These are phyloP conservation scores for Entomortierella parvispora DNA, from an alignment of 192 early-diverging fungal species.

Conservation along the genomic window DNA sequence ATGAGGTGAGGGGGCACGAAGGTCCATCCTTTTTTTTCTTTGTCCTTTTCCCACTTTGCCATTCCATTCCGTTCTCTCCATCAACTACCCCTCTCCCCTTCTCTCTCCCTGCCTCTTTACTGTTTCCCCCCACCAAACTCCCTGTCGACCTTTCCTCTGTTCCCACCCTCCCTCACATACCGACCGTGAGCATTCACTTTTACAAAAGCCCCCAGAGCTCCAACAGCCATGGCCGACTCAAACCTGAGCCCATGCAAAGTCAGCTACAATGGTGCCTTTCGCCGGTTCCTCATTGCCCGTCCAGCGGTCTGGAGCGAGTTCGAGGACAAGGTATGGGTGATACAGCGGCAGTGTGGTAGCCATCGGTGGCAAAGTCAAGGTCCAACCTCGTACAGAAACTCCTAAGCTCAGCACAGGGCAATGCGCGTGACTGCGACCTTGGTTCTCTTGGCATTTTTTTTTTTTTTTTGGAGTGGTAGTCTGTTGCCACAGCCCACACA, in stretches of 20 bases:
- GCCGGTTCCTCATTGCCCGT: conserved; percentile 30
- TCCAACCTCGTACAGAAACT: background rate
- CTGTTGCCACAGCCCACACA: background rate
- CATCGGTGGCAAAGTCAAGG: background rate
- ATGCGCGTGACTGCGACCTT: background rate
- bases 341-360: no score
- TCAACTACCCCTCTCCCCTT: background rate
- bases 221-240: conserved; percentile 19
- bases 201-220: background rate
- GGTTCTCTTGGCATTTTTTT: conserved; percentile 13
- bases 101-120: background rate
- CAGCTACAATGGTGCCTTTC: conserved; percentile 31
- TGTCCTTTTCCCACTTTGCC: background rate
- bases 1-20: background rate
- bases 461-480: background rate
- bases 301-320: conserved; percentile 34
- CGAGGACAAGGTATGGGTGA: conserved; percentile 37
- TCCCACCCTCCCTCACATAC: background rate
- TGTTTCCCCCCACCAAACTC: background rate
- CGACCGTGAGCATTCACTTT: background rate
- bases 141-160: background rate
- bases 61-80: background rate
- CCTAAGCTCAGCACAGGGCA: background rate
- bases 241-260: conserved; percentile 41
- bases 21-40: conserved; percentile 1